Evolutionary conservation across 208 protist genomes (phyloP).

Genomic region (Acanthamoeba healyi): DNA sequence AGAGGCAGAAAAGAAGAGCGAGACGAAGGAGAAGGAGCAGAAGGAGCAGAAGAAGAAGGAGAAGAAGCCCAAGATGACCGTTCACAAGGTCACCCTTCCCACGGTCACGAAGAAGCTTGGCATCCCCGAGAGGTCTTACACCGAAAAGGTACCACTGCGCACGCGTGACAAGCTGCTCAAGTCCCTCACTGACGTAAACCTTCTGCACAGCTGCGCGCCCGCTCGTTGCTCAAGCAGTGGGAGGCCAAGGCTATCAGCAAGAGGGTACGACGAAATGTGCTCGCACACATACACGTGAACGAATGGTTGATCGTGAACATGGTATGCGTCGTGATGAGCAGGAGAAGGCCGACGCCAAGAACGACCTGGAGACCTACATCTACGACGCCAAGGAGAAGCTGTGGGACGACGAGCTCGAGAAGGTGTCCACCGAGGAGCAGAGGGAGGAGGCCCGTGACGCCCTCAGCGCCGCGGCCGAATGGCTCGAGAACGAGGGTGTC

Average conservation of each 20-base stretch:
- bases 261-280: not conserved
- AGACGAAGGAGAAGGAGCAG: not conserved
- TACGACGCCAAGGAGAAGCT: conserved; percentile 73
- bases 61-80: conserved; percentile 32
- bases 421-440: conserved; percentile 68
- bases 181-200: not conserved
- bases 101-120: not conserved
- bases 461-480: conserved; percentile 53
- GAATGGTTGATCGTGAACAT: not conserved
- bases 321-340: too few relatives aligned
- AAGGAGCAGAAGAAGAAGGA: not conserved
- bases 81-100: conserved; percentile 21
- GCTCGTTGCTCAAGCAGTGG: conserved; percentile 28
- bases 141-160: conserved; percentile 28
- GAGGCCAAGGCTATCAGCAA: conserved; percentile 38
- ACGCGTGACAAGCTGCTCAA: not conserved
- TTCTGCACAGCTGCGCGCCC: not conserved
- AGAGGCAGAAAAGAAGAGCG: not conserved
- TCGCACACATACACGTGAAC: not conserved
- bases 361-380: conserved; percentile 73
- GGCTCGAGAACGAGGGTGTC: conserved; percentile 60
- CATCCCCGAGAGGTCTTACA: not conserved
- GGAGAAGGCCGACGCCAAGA: conserved; percentile 72
- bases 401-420: conserved; percentile 73
- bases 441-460: conserved; percentile 6